phyloP scores from a whole-genome alignment of 2,329 filamentous ascomycete genomes.

The Botrytis pseudocinerea region DNA sequence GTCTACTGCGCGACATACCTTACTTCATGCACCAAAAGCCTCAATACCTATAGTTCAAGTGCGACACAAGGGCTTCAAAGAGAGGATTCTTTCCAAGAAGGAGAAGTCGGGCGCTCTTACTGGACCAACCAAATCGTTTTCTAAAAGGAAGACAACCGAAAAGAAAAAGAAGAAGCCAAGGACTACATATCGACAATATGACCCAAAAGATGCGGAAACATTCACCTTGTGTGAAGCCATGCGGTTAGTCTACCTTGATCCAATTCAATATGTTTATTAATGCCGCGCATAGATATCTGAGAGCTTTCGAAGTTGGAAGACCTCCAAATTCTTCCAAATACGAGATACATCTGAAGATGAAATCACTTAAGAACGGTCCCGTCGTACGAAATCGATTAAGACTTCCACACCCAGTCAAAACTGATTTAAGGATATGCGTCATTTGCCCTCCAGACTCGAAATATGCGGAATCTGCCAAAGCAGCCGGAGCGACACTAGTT shows the following conservation, averaged over 20 bases:
- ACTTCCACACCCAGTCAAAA: constrained; percentile 86
- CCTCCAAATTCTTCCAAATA: constrained; percentile 77
- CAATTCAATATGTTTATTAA: constrained; percentile 19
- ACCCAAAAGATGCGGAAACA: constrained; percentile 52
- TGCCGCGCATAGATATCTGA: constrained; percentile 67
- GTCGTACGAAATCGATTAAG: constrained; percentile 84
- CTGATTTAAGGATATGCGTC: constrained; percentile 84
- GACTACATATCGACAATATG: constrained; percentile 41
- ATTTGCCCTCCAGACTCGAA: constrained; percentile 82
- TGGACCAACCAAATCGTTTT: constrained; percentile 33
- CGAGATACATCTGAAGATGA: constrained; percentile 80
- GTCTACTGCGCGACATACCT: constrained; percentile 25
- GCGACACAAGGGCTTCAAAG: constrained; percentile 26
- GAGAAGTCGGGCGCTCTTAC: constrained; percentile 24
- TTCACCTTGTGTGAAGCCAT: constrained; percentile 91
- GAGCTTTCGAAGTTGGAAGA: constrained; percentile 86
- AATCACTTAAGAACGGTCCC: constrained; percentile 81
- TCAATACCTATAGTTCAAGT: constrained; percentile 33
- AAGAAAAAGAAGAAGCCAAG: constrained; percentile 41
- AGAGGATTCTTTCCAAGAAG: constrained; percentile 32
- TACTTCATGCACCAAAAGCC: constrained; percentile 25
- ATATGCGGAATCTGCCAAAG: constrained; percentile 69
- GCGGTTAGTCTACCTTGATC: constrained; percentile 59
- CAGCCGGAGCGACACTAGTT: constrained; percentile 77
- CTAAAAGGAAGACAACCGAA: constrained; percentile 39